phyloP scores from a whole-genome alignment of 768 basidiomycete genomes.

The Pulveroboletus sp. region DNA sequence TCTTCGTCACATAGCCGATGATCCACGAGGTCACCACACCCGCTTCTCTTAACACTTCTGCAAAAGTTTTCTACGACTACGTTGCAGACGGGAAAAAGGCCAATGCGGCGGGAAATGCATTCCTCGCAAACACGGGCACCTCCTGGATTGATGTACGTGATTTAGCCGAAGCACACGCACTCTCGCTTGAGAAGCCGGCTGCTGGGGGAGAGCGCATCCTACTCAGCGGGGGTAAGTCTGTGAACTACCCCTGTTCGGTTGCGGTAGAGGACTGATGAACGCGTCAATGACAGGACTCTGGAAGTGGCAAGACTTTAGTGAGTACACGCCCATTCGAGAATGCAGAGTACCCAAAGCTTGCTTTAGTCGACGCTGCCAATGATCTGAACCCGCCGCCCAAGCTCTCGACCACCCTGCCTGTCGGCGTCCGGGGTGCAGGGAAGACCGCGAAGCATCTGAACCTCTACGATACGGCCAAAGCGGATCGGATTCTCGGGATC shows the following conservation, averaged over 20 bases:
- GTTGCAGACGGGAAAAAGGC: conserved; percentile 25
- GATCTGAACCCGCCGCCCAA: conserved; percentile 30
- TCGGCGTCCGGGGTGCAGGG: conserved; percentile 35
- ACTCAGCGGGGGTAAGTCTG: conserved; percentile 32
- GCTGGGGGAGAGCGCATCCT: conserved; percentile 60
- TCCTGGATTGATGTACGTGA: conserved; percentile 54
- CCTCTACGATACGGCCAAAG: conserved; percentile 37
- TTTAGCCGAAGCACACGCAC: conserved; percentile 49
- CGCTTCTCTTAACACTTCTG: conserved; percentile 39
- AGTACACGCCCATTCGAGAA: neutral
- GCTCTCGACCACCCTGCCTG: conserved; percentile 27
- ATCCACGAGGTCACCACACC: conserved; percentile 39
- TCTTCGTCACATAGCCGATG: conserved; percentile 30
- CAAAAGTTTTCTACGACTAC: conserved; percentile 32
- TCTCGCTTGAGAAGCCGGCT: conserved; percentile 46
- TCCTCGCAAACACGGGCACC: conserved; percentile 22
- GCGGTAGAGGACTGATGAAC: neutral
- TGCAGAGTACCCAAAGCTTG: too few relatives aligned
- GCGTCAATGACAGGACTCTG: conserved; percentile 14
- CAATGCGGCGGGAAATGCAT: conserved; percentile 22
- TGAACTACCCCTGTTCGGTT: too few relatives aligned
- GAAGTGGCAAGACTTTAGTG: conserved; percentile 33
- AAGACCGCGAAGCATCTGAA: conserved; percentile 24
- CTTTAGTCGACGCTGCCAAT: conserved; percentile 38
- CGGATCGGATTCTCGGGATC: conserved; percentile 38